Percentiles rank a stretch among this genome's conserved stretches.
Evolutionary conservation across 148 eudicot species (phyloP).

Genomic region (Spergularia marina): DNA sequence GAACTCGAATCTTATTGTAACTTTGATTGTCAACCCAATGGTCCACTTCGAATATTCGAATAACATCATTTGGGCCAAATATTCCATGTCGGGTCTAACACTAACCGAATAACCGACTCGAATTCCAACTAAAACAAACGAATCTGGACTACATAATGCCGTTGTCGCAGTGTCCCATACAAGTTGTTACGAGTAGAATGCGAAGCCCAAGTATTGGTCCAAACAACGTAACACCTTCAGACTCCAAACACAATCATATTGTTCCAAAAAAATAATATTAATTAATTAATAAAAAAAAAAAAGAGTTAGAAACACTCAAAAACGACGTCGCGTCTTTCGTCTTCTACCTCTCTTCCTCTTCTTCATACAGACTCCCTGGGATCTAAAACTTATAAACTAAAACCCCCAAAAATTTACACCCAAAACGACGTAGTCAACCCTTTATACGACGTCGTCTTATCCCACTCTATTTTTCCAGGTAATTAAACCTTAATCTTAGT

Average conservation of each 20-base stretch:
- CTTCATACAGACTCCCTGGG: background rate
- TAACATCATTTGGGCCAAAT: no score
- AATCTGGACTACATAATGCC: no score
- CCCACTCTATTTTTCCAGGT: constrained; percentile 4
- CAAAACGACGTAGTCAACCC: constrained; percentile 9
- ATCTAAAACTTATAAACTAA: background rate
- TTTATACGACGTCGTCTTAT: constrained; percentile 18
- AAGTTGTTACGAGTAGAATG: background rate
- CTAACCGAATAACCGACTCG: no score
- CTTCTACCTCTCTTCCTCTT: background rate
- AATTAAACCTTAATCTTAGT: background rate
- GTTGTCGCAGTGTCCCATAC: background rate
- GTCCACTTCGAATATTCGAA: no score
- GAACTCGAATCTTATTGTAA: no score
- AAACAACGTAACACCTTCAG: constrained; percentile 24
- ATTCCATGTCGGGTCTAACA: no score
- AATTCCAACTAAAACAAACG: no score
- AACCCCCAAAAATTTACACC: background rate
- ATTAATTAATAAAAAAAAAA: background rate
- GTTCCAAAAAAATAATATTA: background rate
- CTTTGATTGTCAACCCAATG: no score
- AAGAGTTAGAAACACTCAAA: background rate
- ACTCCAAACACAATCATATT: constrained; percentile 1
- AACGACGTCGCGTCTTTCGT: constrained; percentile 25
- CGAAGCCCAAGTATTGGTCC: constrained; percentile 7